These are phyloP conservation scores for Lathyrus aphaca DNA, from an alignment of 306 rosid genomes.

Conservation along the genomic window DNA sequence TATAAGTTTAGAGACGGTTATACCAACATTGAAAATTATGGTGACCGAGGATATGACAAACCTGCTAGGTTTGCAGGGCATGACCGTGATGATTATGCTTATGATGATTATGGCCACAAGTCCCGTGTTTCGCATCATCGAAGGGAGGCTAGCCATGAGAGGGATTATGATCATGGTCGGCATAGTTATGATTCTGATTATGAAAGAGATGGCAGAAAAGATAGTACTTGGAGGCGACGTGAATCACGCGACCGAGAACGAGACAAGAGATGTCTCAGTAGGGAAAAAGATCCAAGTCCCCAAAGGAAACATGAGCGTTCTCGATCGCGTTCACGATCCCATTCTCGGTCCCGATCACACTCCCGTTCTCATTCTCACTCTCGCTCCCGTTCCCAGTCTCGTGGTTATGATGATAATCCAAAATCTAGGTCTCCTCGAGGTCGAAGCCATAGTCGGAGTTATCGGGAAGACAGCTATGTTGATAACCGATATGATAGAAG, in stretches of 20 bases:
- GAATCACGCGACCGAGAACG: conserved; percentile 77
- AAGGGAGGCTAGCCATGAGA: conserved; percentile 84
- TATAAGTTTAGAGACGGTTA: conserved; percentile 75
- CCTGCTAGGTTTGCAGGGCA: conserved; percentile 65
- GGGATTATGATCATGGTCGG: conserved; percentile 72
- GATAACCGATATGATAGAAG: conserved; percentile 72
- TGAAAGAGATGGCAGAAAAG: conserved; percentile 79
- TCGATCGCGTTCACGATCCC: conserved; percentile 52
- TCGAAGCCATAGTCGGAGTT: conserved; percentile 76
- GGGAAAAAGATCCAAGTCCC: conserved; percentile 80
- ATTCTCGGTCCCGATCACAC: conserved; percentile 48
- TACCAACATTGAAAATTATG: conserved; percentile 57
- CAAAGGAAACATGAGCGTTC: conserved; percentile 62
- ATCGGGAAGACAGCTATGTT: conserved; percentile 81
- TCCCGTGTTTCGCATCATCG: conserved; percentile 65
- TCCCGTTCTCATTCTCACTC: conserved; percentile 61
- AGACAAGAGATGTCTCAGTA: conserved; percentile 66
- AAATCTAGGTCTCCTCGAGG: conserved; percentile 92
- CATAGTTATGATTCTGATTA: conserved; percentile 94
- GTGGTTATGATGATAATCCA: conserved; percentile 74
- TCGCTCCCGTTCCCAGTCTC: conserved; percentile 70
- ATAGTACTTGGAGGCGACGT: conserved; percentile 73
- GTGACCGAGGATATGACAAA: conserved; percentile 74
- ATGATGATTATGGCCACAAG: conserved; percentile 79
- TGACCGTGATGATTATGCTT: conserved; percentile 72